Percentiles rank a stretch among this genome's conserved stretches.
phyloP scores from a whole-genome alignment of 2,329 filamentous ascomycete genomes.

The Botrytis sinoallii region DNA sequence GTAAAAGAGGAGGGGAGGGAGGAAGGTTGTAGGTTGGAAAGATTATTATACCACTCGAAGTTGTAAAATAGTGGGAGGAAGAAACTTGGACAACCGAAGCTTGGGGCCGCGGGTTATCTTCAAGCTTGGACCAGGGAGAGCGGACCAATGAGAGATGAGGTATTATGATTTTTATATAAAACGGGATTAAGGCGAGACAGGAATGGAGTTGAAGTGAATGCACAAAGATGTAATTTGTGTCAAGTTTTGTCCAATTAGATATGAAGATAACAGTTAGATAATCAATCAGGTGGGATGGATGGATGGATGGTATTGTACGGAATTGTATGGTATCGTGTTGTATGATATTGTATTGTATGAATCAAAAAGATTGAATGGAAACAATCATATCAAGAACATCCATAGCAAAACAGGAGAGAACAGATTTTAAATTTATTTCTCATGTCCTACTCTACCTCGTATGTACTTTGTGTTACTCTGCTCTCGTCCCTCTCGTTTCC shows the following conservation, averaged over 20 bases:
- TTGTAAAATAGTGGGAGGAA: slow-evolving; percentile 15
- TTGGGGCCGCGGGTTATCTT: slow-evolving; percentile 10
- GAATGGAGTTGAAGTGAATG: neutral
- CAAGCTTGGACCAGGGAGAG: neutral
- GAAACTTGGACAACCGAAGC: slow-evolving; percentile 13
- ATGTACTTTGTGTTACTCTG: neutral
- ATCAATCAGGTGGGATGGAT: too few relatives aligned
- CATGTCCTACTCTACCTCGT: neutral
- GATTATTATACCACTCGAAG: slow-evolving; percentile 13
- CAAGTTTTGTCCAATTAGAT: neutral
- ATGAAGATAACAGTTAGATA: too few relatives aligned
- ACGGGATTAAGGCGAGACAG: neutral
- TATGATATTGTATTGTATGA: neutral
- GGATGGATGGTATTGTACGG: too few relatives aligned
- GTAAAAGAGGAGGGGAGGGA: slow-evolving; percentile 21
- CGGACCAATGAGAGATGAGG: neutral
- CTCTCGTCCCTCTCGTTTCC: neutral
- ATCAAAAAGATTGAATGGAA: neutral
- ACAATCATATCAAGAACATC: neutral
- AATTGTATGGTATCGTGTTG: too few relatives aligned
- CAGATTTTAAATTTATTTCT: neutral
- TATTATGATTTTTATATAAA: neutral
- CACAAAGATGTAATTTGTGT: neutral
- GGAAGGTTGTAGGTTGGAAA: slow-evolving; percentile 23
- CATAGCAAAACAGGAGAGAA: neutral